These are phyloP conservation scores for Septoria linicola DNA, from an alignment of 2,329 filamentous ascomycete species.

Conservation along the genomic window DNA sequence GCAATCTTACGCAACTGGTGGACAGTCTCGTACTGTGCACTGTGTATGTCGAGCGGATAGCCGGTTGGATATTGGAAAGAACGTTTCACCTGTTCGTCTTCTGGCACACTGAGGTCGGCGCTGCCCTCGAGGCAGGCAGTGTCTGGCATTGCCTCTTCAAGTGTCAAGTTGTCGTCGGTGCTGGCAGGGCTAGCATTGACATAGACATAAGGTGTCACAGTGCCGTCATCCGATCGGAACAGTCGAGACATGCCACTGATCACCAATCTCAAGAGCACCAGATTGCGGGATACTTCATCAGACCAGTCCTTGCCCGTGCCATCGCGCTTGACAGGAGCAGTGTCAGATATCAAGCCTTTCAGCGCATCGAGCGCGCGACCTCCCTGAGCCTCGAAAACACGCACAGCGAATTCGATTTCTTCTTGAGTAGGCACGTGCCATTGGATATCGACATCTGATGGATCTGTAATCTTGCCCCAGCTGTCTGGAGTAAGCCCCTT, in stretches of 20 bases:
- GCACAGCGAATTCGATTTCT: constrained; percentile 85
- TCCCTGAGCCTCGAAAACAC: constrained; percentile 82
- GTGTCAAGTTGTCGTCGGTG: constrained; percentile 35
- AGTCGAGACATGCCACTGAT: constrained; percentile 86
- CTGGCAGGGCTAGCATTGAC: constrained; percentile 57
- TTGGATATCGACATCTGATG: constrained; percentile 74
- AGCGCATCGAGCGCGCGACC: constrained; percentile 73
- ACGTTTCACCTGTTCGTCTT: constrained; percentile 79
- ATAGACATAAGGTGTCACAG: constrained; percentile 37
- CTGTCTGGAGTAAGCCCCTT: constrained; percentile 72
- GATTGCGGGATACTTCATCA: constrained; percentile 86
- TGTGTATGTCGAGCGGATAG: constrained; percentile 68
- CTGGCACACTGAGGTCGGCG: constrained; percentile 62
- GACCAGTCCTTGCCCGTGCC: constrained; percentile 99
- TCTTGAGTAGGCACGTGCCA: constrained; percentile 83
- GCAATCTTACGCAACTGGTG: constrained; percentile 78
- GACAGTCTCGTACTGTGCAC: constrained; percentile 69
- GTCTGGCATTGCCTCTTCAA: constrained; percentile 27
- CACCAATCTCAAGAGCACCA: constrained; percentile 84
- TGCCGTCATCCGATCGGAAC: constrained; percentile 67
- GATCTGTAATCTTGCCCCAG: constrained; percentile 78
- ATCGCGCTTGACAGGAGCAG: constrained; percentile 79
- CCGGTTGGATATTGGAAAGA: constrained; percentile 87
- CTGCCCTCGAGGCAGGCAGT: constrained; percentile 47
- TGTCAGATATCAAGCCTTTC: constrained; percentile 74